Conservation (phyloP, 2,329 filamentous ascomycete genomes). For the Trichoderma hamatum region DNA sequence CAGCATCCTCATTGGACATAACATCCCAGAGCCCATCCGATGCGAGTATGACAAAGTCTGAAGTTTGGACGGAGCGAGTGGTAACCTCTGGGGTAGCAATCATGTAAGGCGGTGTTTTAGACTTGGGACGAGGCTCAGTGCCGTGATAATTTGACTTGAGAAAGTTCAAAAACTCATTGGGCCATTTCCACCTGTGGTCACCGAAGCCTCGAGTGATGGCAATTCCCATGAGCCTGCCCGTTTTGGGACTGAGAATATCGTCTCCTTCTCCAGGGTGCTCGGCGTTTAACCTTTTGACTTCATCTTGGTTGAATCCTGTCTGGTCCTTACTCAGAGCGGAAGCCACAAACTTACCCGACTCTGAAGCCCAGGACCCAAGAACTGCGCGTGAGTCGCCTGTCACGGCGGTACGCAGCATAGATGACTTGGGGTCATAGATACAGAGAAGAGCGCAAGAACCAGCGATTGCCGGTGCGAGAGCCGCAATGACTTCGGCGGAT, state of each 20-base stretch:
- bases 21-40: conserved; percentile 30
- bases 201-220: conserved; percentile 68
- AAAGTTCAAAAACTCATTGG: conserved; percentile 45
- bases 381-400: conserved; percentile 70
- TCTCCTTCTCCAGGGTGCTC: conserved; percentile 66
- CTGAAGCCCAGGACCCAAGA: conserved; percentile 52
- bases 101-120: conserved; percentile 35
- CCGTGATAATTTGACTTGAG: conserved; percentile 53
- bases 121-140: conserved; percentile 44
- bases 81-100: conserved; percentile 27
- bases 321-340: conserved; percentile 65
- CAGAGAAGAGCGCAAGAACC: conserved; percentile 68
- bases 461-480: conserved; percentile 43
- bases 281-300: conserved; percentile 56
- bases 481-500: conserved; percentile 35
- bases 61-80: conserved; percentile 3
- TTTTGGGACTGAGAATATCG: conserved; percentile 50
- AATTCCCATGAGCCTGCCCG: conserved; percentile 64
- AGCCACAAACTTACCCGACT: conserved; percentile 51
- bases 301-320: conserved; percentile 63
- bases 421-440: conserved; percentile 58
- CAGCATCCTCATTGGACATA: conserved; percentile 28
- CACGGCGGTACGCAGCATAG: conserved; percentile 63
- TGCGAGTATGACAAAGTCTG: conserved; percentile 30
- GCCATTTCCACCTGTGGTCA: conserved; percentile 70